phyloP scores from a whole-genome alignment of 2,329 filamentous ascomycete species.

The Colletotrichum euphorbiae region DNA sequence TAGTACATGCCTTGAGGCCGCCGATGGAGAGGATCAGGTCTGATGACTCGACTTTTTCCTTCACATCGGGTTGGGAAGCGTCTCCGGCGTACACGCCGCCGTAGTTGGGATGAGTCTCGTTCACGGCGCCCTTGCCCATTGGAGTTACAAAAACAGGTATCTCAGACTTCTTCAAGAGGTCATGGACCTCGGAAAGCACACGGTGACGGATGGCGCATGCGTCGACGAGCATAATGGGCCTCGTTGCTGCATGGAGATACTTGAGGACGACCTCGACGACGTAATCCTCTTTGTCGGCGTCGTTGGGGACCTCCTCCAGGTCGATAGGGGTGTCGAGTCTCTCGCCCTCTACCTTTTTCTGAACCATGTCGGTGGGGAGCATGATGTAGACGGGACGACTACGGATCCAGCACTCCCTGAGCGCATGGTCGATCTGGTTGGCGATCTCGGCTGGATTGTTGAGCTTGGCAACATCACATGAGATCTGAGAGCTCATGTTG shows the following conservation, averaged over 20 bases:
- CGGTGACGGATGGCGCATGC: slow-evolving; percentile 84
- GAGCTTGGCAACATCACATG: slow-evolving; percentile 77
- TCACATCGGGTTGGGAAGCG: slow-evolving; percentile 75
- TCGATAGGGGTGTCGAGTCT: slow-evolving; percentile 78
- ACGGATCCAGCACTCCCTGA: slow-evolving; percentile 78
- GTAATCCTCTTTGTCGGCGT: slow-evolving; percentile 79
- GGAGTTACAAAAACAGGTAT: slow-evolving; percentile 89
- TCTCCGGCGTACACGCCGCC: slow-evolving; percentile 88
- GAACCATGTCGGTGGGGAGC: slow-evolving; percentile 83
- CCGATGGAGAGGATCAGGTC: slow-evolving; percentile 80
- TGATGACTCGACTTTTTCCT: slow-evolving; percentile 72
- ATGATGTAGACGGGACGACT: slow-evolving; percentile 87
- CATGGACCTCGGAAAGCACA: slow-evolving; percentile 77
- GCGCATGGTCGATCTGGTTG: slow-evolving; percentile 79
- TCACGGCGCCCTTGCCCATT: slow-evolving; percentile 88
- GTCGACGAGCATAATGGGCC: slow-evolving; percentile 84
- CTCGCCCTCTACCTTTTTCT: slow-evolving; percentile 79
- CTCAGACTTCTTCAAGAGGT: slow-evolving; percentile 77
- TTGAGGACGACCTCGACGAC: slow-evolving; percentile 84
- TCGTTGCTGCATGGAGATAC: slow-evolving; percentile 77
- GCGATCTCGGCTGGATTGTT: slow-evolving; percentile 77
- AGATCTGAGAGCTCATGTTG: slow-evolving; percentile 80
- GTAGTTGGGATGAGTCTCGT: slow-evolving; percentile 80
- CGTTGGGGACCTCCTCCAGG: slow-evolving; percentile 72
- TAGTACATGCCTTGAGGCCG: slow-evolving; percentile 60